Percentiles rank a stretch among this genome's conserved stretches.
These are phyloP conservation scores for Penstemon davidsonii DNA, from an alignment of 257 asterid genomes.

Conservation along the genomic window DNA sequence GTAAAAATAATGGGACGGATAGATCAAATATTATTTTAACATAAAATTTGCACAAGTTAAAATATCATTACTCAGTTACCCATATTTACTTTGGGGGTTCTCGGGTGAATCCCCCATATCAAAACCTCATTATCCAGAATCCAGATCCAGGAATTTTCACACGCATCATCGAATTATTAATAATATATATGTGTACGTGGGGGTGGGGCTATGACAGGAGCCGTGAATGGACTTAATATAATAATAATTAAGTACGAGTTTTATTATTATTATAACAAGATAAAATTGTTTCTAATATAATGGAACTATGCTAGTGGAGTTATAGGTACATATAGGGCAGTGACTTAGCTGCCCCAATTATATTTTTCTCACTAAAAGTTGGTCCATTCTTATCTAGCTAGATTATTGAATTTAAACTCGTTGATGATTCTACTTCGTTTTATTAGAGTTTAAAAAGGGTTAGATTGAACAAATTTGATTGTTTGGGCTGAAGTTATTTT, in stretches of 20 bases:
- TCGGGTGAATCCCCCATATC: too few species aligned
- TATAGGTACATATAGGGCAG: not conserved
- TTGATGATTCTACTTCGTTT: not conserved
- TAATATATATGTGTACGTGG: not conserved
- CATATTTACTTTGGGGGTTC: too few species aligned
- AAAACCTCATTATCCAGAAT: too few species aligned
- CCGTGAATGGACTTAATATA: not conserved
- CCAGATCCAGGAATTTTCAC: too few species aligned
- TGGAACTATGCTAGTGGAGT: too few species aligned
- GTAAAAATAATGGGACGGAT: too few species aligned
- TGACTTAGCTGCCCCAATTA: not conserved
- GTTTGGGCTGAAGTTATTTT: not conserved
- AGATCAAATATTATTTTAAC: too few species aligned
- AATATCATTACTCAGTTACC: too few species aligned
- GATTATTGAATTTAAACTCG: not conserved
- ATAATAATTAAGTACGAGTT: not conserved
- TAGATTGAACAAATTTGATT: not conserved
- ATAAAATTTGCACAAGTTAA: too few species aligned
- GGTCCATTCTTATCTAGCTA: not conserved
- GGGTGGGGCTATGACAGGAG: not conserved
- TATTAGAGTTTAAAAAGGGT: not conserved
- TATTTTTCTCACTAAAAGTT: not conserved
- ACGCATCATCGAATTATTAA: too few species aligned
- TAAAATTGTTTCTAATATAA: too few species aligned
- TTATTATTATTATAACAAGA: not conserved